These are phyloP conservation scores for Fulvia fulva DNA, from an alignment of 2,329 filamentous ascomycete species.

Conservation along the genomic window DNA sequence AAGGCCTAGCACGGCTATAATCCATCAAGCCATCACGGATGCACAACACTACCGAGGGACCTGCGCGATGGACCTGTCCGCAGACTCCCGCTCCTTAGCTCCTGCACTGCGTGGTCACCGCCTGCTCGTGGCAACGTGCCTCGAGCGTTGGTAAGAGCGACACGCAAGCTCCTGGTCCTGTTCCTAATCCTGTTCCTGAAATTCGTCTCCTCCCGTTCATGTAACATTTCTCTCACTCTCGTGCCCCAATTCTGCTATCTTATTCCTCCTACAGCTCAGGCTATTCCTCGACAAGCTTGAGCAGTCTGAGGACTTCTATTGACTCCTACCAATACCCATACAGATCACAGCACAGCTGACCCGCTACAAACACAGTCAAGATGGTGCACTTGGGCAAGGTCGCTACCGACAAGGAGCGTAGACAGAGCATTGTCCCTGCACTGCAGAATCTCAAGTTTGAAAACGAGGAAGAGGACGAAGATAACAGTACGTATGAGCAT, in stretches of 20 bases:
- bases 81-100: not conserved
- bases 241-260: not conserved
- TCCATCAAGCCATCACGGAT: no score
- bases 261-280: not conserved
- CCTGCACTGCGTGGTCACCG: not conserved
- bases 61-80: no score
- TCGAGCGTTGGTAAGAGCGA: not conserved
- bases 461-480: slow-evolving; percentile 39
- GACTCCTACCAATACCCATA: not conserved
- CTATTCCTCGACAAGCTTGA: not conserved
- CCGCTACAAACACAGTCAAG: slow-evolving; percentile 11
- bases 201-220: not conserved
- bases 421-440: slow-evolving; percentile 40
- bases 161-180: not conserved
- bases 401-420: slow-evolving; percentile 29
- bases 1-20: no score
- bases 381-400: slow-evolving; percentile 37
- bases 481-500: not conserved
- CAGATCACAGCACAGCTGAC: not conserved
- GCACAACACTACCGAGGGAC: no score
- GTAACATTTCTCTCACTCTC: not conserved
- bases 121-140: not conserved
- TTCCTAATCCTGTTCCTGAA: not conserved
- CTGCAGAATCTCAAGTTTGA: slow-evolving; percentile 46
- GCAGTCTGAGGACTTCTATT: not conserved